Evolutionary conservation across 257 asterid species (phyloP), one percentile per base, ranked within the genome.

Genomic region (Hygrophila difformis): DNA sequence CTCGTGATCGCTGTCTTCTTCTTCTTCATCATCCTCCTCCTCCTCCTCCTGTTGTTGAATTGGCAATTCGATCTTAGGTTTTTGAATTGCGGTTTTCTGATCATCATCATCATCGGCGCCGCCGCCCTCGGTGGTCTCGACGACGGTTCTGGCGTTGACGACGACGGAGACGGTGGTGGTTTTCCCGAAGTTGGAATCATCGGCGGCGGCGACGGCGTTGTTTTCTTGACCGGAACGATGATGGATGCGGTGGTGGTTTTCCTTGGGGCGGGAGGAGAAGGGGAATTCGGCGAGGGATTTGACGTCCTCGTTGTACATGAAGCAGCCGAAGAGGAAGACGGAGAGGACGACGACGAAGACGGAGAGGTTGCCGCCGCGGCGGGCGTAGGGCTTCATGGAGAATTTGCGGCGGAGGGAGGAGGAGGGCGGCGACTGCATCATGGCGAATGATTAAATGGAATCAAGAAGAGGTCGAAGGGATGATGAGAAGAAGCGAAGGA

Each of bases 201-300:
- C n/a, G 35, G 24, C 51, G 17, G 16, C 17, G 10, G 18, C 20
- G 3, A 19, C 22, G 37, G 12, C 31, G 19, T 12, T 54, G 36
- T 6, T 2, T 16, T 15, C 6, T n/a, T 15, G 44, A 12, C n/a
- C n/a, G n/a, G n/a, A n/a, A n/a, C n/a, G n/a, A n/a, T n/a, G n/a
- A 13, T 12, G 16, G 42, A 53, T 48, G 74, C 79, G n/a, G 26
- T 75, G 79, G 35, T 8, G 8, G 31, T 26, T 26, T n/a, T 47
- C 4, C 18, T 53, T 75, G 0, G 79, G 73, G 56, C 54, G 48
- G 1, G 91, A 46, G 1, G 91, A 83, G 29, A 87, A 87, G 0
- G 97, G 91, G 66, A 83, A 87, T 7, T 87, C 97, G 0, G 97
- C 93, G 6, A 83, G 53, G 49, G 93, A 73, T 33, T 81, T 87